Conservation (phyloP, 164 flowering plant species). For the Protea cynaroides region DNA sequence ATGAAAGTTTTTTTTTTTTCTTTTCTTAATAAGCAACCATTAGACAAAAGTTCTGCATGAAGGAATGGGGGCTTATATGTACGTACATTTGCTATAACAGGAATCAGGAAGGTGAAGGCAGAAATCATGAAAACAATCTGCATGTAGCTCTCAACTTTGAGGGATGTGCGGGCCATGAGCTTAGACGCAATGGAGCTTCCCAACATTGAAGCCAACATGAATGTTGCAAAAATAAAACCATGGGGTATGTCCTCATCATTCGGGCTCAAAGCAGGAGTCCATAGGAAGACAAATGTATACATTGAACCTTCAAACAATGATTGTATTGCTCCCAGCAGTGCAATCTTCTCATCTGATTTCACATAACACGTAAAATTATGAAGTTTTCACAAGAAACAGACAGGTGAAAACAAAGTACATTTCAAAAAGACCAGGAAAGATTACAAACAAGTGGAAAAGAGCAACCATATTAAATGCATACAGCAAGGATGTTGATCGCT, state of each 20-base stretch:
- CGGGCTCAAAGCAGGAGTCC: conserved; percentile 99
- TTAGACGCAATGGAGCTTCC: conserved; percentile 95
- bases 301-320: conserved; percentile 98
- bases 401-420: neutral
- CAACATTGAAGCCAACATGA: conserved; percentile 96
- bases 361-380: conserved; percentile 5
- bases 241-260: conserved; percentile 95
- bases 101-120: conserved; percentile 66
- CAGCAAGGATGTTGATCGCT: neutral
- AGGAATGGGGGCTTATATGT: neutral
- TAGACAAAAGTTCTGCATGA: no score
- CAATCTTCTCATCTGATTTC: conserved; percentile 85
- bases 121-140: conserved; percentile 81
- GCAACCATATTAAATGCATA: neutral
- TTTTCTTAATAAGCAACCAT: neutral
- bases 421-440: neutral
- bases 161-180: conserved; percentile 58
- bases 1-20: neutral
- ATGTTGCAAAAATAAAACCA: conserved; percentile 94
- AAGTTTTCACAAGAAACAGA: conserved; percentile 1
- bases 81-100: conserved; percentile 65
- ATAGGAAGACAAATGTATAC: conserved; percentile 96
- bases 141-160: conserved; percentile 91
- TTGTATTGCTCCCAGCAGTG: conserved; percentile 90
- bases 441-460: neutral